Base-by-base conservation (phyloP, 2,329 filamentous ascomycete species). In the Claviceps sp. region DNA sequence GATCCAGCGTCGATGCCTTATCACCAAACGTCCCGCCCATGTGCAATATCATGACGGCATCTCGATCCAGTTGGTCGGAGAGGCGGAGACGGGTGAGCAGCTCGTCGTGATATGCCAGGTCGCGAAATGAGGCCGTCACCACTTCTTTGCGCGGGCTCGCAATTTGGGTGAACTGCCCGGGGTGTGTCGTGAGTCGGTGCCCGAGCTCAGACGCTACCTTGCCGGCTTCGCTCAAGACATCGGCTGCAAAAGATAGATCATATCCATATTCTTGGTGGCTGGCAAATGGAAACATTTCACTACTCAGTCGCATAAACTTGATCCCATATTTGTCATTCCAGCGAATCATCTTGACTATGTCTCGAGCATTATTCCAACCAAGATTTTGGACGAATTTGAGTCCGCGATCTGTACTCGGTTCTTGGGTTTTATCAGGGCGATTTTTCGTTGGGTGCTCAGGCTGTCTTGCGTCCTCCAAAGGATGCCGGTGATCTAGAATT, bases 241-340 rank as follows among this genome's bases (percentile, higher is more conserved):
- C 83, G 0, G 86, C 80, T 0, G 90, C 91, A 64, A 96, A 96
- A 0, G 82, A 83, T 13, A 97, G 74, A 58, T 80, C 85, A 66
- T 97, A 97, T 0, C 90, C 91, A 57, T 95, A 85, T 55, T 88
- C 85, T 23, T 79, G 77, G 61, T 97, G 91, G 57, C 87, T 94
- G 1, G 91, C 91, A 64, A 96, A 96, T 0, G 91, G 91, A 57
- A 97, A 97, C 86, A 96, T 96, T 59, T 96, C 91, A 51, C 88
- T 95, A 58, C 88, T 95, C 20, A 97, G 73, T 1, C 91, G 80
- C 79, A 97, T 80, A 65, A 97, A 96, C 58, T 82, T 90, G 68
- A 97, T 97, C 40, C 85, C 83, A 57, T 91, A 96, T 58, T 81
- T 86, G 57, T 94, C 84, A 62, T 97, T 96, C 91, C 91, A 97